phyloP scores from a whole-genome alignment of 164 flowering plant genomes.

The Vitis labrusca region DNA sequence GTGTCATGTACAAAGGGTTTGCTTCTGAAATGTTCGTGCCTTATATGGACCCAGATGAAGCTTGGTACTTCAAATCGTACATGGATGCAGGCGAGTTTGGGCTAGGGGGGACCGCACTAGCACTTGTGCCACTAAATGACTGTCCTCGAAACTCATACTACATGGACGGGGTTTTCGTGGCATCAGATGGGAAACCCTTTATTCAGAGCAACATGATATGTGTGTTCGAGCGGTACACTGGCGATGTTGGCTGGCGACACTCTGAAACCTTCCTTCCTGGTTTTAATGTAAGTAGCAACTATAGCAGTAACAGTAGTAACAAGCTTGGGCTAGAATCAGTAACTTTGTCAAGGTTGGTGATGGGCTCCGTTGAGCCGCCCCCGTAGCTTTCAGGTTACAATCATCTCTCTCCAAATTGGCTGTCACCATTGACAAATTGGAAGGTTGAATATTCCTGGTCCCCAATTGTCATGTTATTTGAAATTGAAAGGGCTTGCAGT shows the following conservation, averaged over 20 bases:
- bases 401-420: too few relatives aligned
- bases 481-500: too few relatives aligned
- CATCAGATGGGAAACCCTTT: constrained; percentile 51
- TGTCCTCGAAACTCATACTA: constrained; percentile 59
- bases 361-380: too few relatives aligned
- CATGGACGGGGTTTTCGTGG: constrained; percentile 60
- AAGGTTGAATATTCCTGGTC: too few relatives aligned
- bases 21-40: constrained; percentile 74
- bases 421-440: too few relatives aligned
- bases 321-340: too few relatives aligned
- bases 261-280: constrained; percentile 33
- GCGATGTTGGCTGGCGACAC: constrained; percentile 70
- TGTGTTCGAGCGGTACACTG: constrained; percentile 59
- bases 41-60: constrained; percentile 66
- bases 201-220: constrained; percentile 51
- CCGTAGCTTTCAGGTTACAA: too few relatives aligned
- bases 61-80: constrained; percentile 67
- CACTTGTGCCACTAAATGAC: constrained; percentile 63
- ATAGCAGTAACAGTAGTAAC: too few relatives aligned
- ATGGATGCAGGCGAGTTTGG: constrained; percentile 83
- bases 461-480: too few relatives aligned
- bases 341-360: too few relatives aligned
- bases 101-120: constrained; percentile 47
- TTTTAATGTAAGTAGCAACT: constrained; percentile 21
- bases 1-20: constrained; percentile 73